phyloP scores from a whole-genome alignment of 305 asterid species.

The Fraxinus nigra region DNA sequence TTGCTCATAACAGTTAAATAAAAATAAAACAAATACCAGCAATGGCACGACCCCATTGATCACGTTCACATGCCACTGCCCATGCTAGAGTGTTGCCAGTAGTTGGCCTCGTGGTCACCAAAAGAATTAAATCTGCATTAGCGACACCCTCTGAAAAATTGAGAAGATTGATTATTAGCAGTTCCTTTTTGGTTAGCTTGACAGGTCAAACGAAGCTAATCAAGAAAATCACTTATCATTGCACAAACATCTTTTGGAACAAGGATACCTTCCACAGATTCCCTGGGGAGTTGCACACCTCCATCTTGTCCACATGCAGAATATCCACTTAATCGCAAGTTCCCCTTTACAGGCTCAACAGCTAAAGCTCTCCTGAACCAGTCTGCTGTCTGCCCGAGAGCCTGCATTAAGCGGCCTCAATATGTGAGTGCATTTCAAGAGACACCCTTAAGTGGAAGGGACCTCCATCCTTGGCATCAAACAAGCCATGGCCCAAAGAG shows the following conservation, averaged over 20 bases:
- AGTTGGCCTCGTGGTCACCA: constrained; percentile 95
- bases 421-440: not conserved
- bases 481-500: not conserved
- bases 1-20: constrained; percentile 8
- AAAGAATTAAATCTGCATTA: constrained; percentile 85
- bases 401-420: constrained; percentile 42
- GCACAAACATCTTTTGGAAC: constrained; percentile 5
- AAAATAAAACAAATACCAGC: constrained; percentile 52
- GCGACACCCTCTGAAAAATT: constrained; percentile 79
- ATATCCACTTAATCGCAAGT: constrained; percentile 89
- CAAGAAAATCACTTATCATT: constrained; percentile 14
- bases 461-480: not conserved
- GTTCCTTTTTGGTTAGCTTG: not conserved
- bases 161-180: not conserved
- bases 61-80: constrained; percentile 99
- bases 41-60: constrained; percentile 99
- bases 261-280: constrained; percentile 75
- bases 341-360: constrained; percentile 90
- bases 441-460: not conserved
- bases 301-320: constrained; percentile 99
- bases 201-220: not conserved
- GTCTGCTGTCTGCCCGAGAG: constrained; percentile 85
- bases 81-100: constrained; percentile 97
- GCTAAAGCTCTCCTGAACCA: constrained; percentile 90
- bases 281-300: constrained; percentile 93